Conservation (phyloP, 352 stramenopile genomes). For the Globisporangium radiosum region DNA sequence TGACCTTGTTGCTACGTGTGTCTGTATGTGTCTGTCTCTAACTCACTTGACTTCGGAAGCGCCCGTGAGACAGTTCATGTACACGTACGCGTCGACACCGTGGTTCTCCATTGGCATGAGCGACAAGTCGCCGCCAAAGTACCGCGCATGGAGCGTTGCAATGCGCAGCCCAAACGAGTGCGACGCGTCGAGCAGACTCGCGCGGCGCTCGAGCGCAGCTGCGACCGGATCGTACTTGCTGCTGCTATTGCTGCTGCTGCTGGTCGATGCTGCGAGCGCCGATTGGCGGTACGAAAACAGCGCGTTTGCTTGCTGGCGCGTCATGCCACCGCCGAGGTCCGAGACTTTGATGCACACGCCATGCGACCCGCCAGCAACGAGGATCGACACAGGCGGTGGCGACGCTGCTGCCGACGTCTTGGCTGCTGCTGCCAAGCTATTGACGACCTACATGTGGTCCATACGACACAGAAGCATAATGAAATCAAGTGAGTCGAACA, state of each 20-base stretch:
- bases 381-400: constrained; percentile 49
- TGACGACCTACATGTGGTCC: constrained; percentile 17
- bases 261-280: constrained; percentile 5
- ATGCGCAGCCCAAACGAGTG: constrained; percentile 90
- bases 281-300: constrained; percentile 59
- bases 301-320: constrained; percentile 59
- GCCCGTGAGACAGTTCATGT: constrained; percentile 79
- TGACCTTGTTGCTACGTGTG: no score
- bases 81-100: constrained; percentile 93
- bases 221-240: constrained; percentile 64
- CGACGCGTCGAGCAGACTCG: constrained; percentile 57
- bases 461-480: no score
- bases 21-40: not conserved
- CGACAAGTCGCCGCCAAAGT: constrained; percentile 98
- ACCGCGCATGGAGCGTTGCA: constrained; percentile 92
- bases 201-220: constrained; percentile 58
- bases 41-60: constrained; percentile 66
- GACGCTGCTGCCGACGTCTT: constrained; percentile 8
- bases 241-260: constrained; percentile 6
- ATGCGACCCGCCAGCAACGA: constrained; percentile 57
- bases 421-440: constrained; percentile 38
- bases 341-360: constrained; percentile 81
- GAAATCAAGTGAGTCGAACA: not conserved
- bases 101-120: constrained; percentile 99
- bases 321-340: constrained; percentile 69